Evolutionary conservation across 2,329 filamentous ascomycete species (phyloP).

Genomic region (Xenosphaeropsis pyriputrescens): DNA sequence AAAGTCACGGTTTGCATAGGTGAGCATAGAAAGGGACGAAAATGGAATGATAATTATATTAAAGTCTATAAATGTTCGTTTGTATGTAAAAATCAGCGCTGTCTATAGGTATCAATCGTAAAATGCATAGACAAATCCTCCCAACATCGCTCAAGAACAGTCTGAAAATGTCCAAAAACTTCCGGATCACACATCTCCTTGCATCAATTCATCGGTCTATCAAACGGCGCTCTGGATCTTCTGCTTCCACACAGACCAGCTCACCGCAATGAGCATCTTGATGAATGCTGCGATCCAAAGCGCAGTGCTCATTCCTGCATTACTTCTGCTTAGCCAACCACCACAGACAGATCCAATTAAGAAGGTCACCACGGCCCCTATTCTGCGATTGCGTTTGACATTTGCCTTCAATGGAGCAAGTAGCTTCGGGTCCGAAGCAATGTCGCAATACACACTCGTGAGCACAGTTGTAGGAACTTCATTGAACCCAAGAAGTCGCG

Average conservation of each 20-base stretch:
- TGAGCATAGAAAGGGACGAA: too few relatives aligned
- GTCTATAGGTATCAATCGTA: too few relatives aligned
- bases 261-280: slow-evolving; percentile 38
- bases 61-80: too few relatives aligned
- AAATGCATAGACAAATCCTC: too few relatives aligned
- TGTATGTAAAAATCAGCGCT: too few relatives aligned
- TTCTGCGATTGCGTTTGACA: slow-evolving; percentile 35
- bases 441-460: slow-evolving; percentile 69
- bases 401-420: slow-evolving; percentile 25
- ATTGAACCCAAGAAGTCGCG: slow-evolving; percentile 52
- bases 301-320: slow-evolving; percentile 32
- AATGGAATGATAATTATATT: too few relatives aligned
- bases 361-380: slow-evolving; percentile 33
- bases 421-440: slow-evolving; percentile 53
- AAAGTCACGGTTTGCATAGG: neutral
- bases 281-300: slow-evolving; percentile 28
- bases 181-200: too few relatives aligned
- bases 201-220: too few relatives aligned
- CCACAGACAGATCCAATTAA: slow-evolving; percentile 37
- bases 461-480: slow-evolving; percentile 66
- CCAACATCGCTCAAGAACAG: too few relatives aligned
- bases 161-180: too few relatives aligned
- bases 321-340: slow-evolving; percentile 36
- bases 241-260: slow-evolving; percentile 47
- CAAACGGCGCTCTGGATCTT: slow-evolving; percentile 12